Evolutionary conservation across 257 asterid species (phyloP).

Genomic region (Solanum tarapatanum): DNA sequence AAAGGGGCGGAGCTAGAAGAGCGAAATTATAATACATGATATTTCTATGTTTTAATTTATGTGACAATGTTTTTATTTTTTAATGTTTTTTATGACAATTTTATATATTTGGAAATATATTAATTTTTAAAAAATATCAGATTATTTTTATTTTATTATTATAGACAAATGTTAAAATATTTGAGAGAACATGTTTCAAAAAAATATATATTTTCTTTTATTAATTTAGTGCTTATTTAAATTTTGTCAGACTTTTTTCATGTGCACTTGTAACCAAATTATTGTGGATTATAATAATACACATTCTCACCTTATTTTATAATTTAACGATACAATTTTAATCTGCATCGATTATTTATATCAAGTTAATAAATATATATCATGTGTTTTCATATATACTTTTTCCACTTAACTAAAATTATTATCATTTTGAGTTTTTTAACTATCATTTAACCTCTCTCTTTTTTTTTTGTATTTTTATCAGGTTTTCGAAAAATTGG

Average conservation of each 20-base stretch:
- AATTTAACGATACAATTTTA: neutral
- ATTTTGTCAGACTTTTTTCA: neutral
- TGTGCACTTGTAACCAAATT: neutral
- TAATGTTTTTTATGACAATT: too few relatives aligned
- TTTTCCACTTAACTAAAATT: neutral
- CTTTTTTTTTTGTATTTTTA: neutral
- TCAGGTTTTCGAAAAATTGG: constrained; percentile 78
- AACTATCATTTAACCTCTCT: neutral
- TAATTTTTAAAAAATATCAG: neutral
- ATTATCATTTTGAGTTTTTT: neutral
- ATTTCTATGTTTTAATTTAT: too few relatives aligned
- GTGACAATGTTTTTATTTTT: neutral
- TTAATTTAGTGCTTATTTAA: neutral
- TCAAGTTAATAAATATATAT: neutral
- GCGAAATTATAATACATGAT: neutral
- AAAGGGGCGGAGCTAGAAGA: neutral
- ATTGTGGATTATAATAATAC: neutral
- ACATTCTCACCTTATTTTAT: neutral
- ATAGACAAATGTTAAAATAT: neutral
- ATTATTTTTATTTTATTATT: neutral
- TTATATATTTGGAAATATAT: neutral
- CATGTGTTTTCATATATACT: neutral
- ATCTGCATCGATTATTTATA: neutral
- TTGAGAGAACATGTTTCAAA: neutral
- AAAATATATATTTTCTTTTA: accelerated